These are phyloP conservation scores for Hamamelis virginiana DNA, from an alignment of 164 flowering plant genomes.

Conservation along the genomic window DNA sequence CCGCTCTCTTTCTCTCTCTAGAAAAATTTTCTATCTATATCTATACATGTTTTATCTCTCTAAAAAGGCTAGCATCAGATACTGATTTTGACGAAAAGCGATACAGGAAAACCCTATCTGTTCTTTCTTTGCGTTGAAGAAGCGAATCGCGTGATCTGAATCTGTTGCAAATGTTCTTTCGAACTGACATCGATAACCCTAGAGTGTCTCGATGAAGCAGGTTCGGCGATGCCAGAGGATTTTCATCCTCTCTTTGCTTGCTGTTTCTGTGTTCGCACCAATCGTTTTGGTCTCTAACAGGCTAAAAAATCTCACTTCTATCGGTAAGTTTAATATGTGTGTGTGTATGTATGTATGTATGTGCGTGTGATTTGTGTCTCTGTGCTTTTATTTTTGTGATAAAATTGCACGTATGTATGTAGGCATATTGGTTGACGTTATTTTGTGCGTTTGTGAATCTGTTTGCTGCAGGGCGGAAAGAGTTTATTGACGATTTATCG, in stretches of 20 bases:
- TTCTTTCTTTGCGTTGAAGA: slow-evolving; percentile 12
- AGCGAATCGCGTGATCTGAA: slow-evolving; percentile 4
- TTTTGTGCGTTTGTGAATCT: slow-evolving; percentile 12
- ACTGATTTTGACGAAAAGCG: background rate
- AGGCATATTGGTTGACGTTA: background rate
- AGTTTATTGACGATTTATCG: slow-evolving; percentile 48
- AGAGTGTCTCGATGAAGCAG: slow-evolving; percentile 48
- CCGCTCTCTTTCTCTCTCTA: slow-evolving; percentile 8
- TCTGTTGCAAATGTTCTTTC: slow-evolving; percentile 20
- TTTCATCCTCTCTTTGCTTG: slow-evolving; percentile 67
- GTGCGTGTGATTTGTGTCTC: too few species aligned
- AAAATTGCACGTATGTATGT: slow-evolving; percentile 1
- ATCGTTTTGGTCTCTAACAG: slow-evolving; percentile 51
- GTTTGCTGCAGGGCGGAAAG: slow-evolving; percentile 41
- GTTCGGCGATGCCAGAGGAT: slow-evolving; percentile 62
- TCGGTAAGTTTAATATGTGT: slow-evolving; percentile 22
- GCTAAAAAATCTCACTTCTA: slow-evolving; percentile 32
- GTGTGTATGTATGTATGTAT: background rate
- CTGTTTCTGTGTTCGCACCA: slow-evolving; percentile 60
- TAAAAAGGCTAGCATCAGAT: background rate
- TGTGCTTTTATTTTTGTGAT: background rate
- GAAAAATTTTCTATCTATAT: background rate
- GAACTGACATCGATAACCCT: slow-evolving; percentile 15
- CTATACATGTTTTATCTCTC: background rate
- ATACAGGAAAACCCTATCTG: slow-evolving; percentile 1